phyloP scores from a whole-genome alignment of 371 early-diverging fungal genomes.

The Rhizopus delemar region DNA sequence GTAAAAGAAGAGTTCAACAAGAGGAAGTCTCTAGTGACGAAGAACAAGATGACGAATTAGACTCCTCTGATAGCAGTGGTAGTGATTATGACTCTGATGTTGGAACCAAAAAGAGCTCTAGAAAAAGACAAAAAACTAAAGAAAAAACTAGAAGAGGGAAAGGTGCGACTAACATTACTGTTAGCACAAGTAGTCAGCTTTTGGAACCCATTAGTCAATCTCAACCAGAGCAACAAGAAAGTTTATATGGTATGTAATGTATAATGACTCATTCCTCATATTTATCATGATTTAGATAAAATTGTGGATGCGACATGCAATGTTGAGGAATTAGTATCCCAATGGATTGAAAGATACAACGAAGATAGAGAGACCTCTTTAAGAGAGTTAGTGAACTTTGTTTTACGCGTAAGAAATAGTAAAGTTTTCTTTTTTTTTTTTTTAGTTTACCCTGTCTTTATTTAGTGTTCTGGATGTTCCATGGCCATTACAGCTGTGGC shows the following conservation, averaged over 20 bases:
- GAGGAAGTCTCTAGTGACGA: constrained; percentile 20
- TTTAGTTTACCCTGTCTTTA: neutral
- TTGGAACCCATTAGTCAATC: constrained; percentile 31
- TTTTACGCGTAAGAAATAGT: constrained; percentile 54
- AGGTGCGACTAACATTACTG: constrained; percentile 11
- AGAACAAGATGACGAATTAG: constrained; percentile 24
- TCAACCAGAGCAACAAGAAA: constrained; percentile 5
- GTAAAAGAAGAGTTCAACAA: constrained; percentile 9
- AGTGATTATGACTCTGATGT: constrained; percentile 19
- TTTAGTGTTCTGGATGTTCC: constrained; percentile 48
- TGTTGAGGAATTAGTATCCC: constrained; percentile 30
- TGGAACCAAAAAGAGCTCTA: neutral
- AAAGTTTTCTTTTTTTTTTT: neutral
- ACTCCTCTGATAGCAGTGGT: constrained; percentile 21
- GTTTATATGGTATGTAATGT: constrained; percentile 34
- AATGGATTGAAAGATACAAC: constrained; percentile 33
- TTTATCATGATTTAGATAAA: constrained; percentile 1
- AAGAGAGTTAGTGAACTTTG: constrained; percentile 60
- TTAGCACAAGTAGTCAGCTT: constrained; percentile 34
- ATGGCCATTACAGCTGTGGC: constrained; percentile 41
- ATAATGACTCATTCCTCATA: neutral
- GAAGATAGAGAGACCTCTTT: constrained; percentile 33
- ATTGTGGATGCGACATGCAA: constrained; percentile 6
- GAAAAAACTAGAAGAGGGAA: constrained; percentile 4
- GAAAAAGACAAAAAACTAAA: constrained; percentile 8